Percentiles rank a stretch among this genome's conserved stretches.
Conservation (phyloP, 371 early-diverging fungal genomes). For the Apophysomyces variabilis region DNA sequence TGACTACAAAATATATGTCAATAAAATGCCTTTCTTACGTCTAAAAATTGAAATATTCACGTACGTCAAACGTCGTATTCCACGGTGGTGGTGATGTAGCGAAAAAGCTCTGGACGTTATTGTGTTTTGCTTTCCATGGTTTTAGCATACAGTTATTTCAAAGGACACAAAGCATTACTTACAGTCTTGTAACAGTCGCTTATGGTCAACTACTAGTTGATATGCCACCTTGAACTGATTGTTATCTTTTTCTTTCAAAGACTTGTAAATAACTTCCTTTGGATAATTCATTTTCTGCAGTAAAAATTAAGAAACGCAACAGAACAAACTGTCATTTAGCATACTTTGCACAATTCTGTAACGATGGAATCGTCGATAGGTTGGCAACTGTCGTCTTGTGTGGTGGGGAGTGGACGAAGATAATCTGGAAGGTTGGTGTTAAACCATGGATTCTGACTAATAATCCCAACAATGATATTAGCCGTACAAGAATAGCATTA, state of each 20-base stretch:
- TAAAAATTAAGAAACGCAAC: background rate
- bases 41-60: background rate
- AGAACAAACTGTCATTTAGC: conserved; percentile 7
- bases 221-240: conserved; percentile 95
- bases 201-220: conserved; percentile 88
- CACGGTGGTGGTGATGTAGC: conserved; percentile 71
- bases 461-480: background rate
- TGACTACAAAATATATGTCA: background rate
- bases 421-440: conserved; percentile 89
- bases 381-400: conserved; percentile 65
- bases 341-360: conserved; percentile 72
- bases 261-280: conserved; percentile 67
- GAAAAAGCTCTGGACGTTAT: conserved; percentile 64
- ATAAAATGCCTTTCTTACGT: background rate
- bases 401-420: conserved; percentile 74
- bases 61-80: conserved; percentile 55
- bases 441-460: conserved; percentile 89
- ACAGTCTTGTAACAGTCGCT: conserved; percentile 75
- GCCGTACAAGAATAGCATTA: background rate
- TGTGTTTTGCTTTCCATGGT: conserved; percentile 37
- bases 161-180: conserved; percentile 17
- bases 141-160: background rate
- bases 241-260: conserved; percentile 78
- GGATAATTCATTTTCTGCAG: conserved; percentile 81
- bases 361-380: conserved; percentile 80